phyloP scores from a whole-genome alignment of 140 eudicot genomes.

The Stevia rebaudiana region DNA sequence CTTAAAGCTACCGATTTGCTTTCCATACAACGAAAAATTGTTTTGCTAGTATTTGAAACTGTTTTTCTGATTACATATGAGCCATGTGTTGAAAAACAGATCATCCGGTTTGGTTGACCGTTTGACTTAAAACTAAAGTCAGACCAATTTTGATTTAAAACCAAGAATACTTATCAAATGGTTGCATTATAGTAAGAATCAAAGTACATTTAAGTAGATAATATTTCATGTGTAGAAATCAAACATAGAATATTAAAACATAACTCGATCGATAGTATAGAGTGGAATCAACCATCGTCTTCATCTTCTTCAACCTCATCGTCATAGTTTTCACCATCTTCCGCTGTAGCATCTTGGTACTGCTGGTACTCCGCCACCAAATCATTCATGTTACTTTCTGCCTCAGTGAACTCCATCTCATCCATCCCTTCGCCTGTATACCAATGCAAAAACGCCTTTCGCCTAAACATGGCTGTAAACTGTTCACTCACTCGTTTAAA shows the following conservation, averaged over 20 bases:
- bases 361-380: conserved; percentile 40
- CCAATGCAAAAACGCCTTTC: conserved; percentile 73
- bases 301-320: conserved; percentile 39
- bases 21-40: too few species aligned
- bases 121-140: background rate
- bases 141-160: background rate
- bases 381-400: conserved; percentile 74
- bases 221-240: background rate
- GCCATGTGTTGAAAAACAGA: background rate
- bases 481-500: conserved; percentile 41
- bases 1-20: too few species aligned
- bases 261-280: background rate
- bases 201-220: conserved; percentile 15
- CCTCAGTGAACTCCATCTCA: too few species aligned
- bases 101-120: background rate
- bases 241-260: conserved; percentile 7
- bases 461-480: conserved; percentile 47
- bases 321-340: conserved; percentile 14
- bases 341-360: conserved; percentile 41
- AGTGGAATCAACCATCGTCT: background rate
- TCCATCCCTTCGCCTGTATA: conserved; percentile 69
- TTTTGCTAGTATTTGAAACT: background rate
- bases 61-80: background rate
- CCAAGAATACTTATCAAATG: background rate
- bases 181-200: conserved; percentile 16